phyloP scores from a whole-genome alignment of 257 asterid species.

The Osmanthus fragrans region DNA sequence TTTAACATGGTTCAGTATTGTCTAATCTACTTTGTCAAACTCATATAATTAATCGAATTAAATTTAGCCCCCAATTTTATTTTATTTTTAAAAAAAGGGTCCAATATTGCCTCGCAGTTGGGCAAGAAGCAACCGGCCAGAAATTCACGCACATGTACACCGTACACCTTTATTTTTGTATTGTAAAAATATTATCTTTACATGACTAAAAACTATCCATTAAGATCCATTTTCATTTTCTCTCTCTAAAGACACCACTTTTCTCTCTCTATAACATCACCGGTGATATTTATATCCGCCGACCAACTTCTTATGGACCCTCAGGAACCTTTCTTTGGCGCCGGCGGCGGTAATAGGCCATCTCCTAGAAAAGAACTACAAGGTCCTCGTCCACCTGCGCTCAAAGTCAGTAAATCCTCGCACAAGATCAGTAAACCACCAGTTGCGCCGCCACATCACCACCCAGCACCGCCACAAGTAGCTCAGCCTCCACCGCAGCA shows the following conservation, averaged over 20 bases:
- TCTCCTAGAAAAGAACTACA: conserved; percentile 72
- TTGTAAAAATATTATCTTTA: not conserved
- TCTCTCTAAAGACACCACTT: not conserved
- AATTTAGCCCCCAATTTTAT: too few relatives aligned
- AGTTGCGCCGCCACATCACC: conserved; percentile 19
- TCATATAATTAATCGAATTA: too few relatives aligned
- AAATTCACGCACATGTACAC: not conserved
- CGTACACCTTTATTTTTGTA: not conserved
- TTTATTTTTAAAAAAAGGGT: not conserved
- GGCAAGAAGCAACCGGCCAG: not conserved
- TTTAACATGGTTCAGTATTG: too few relatives aligned
- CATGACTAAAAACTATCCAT: not conserved
- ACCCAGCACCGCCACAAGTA: conserved; percentile 17
- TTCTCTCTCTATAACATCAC: conserved; percentile 1
- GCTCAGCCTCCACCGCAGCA: conserved; percentile 21
- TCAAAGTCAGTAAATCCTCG: conserved; percentile 85
- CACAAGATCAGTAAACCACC: conserved; percentile 85
- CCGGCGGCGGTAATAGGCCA: conserved; percentile 39
- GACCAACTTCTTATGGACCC: conserved; percentile 44
- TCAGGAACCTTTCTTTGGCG: conserved; percentile 49
- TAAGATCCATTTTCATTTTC: conserved; percentile 6
- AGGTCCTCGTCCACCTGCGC: conserved; percentile 93
- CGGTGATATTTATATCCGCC: conserved; percentile 18
- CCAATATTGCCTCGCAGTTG: not conserved
- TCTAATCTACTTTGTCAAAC: too few relatives aligned